These are phyloP conservation scores for Pleurozium schreberi DNA, from an alignment of 225 moss, liverwort and hornwort genomes.

Conservation along the genomic window DNA sequence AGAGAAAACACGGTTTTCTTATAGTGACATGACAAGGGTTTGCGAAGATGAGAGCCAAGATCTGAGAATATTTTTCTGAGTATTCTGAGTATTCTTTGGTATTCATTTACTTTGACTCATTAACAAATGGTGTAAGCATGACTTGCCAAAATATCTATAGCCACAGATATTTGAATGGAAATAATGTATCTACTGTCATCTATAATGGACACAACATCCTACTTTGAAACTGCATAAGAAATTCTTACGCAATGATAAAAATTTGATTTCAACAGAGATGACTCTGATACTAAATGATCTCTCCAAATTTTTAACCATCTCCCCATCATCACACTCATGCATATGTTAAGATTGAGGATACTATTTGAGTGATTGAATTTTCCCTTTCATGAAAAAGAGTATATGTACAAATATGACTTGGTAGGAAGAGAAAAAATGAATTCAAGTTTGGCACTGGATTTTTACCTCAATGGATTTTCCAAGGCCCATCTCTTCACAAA, in stretches of 20 bases:
- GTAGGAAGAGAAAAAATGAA: not conserved
- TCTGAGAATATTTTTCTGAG: conserved; percentile 23
- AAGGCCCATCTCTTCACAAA: conserved; percentile 99
- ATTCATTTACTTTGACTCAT: not conserved
- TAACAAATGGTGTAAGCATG: not conserved
- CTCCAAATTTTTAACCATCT: not conserved
- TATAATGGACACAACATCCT: not conserved
- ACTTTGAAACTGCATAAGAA: not conserved
- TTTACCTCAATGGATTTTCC: conserved; percentile 98
- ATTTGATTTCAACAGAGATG: not conserved
- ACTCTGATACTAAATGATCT: not conserved
- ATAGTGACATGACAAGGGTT: no score
- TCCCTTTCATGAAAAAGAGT: not conserved
- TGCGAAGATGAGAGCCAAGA: conserved; percentile 93
- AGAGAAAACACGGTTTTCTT: no score
- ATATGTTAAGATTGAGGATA: not conserved
- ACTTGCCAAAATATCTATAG: not conserved
- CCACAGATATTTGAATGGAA: not conserved
- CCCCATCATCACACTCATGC: not conserved
- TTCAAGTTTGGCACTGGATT: not conserved
- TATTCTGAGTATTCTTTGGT: not conserved
- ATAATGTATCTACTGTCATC: not conserved
- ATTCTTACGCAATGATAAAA: no score
- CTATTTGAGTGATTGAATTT: not conserved
- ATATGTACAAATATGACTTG: not conserved